phyloP scores from a whole-genome alignment of 139 green algal genomes.

The Micractinium conductrix region DNA sequence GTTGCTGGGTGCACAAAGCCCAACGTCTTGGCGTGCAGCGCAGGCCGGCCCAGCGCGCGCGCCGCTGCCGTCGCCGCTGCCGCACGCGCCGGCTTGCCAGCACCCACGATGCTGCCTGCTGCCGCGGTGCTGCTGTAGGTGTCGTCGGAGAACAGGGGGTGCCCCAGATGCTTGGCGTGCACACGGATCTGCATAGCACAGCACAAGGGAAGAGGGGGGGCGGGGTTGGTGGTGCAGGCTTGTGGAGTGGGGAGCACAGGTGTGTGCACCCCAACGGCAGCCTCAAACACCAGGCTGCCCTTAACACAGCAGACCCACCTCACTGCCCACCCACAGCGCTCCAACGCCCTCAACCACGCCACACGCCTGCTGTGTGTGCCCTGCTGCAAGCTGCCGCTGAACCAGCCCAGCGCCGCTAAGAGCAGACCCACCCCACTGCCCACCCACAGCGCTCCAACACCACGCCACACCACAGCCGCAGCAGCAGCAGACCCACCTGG shows the following conservation, averaged over 20 bases:
- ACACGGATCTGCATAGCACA: constrained; percentile 80
- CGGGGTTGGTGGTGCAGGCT: too few relatives aligned
- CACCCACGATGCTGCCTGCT: constrained; percentile 21
- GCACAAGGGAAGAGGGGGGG: background rate
- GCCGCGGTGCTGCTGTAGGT: constrained; percentile 71
- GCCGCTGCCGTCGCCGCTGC: constrained; percentile 36
- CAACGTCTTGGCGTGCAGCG: constrained; percentile 85
- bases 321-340: too few relatives aligned
- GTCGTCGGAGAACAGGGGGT: constrained; percentile 90
- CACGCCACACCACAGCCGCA: too few relatives aligned
- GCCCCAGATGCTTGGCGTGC: constrained; percentile 85
- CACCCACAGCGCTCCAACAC: too few relatives aligned
- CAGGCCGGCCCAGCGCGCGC: constrained; percentile 63
- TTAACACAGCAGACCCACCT: too few relatives aligned
- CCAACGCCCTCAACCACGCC: too few relatives aligned
- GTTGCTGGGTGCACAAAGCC: constrained; percentile 80
- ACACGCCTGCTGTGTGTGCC: constrained; percentile 90
- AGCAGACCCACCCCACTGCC: too few relatives aligned
- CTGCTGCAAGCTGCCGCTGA: constrained; percentile 92
- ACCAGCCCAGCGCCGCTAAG: constrained; percentile 83
- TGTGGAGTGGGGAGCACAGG: too few relatives aligned
- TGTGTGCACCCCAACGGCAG: too few relatives aligned
- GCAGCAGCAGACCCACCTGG: constrained; percentile 35
- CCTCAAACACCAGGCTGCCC: too few relatives aligned
- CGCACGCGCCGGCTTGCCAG: constrained; percentile 10